Evolutionary conservation across 2,329 filamentous ascomycete species (phyloP), one percentile per base, ranked within the genome.

Genomic region (Xylaria sp.): DNA sequence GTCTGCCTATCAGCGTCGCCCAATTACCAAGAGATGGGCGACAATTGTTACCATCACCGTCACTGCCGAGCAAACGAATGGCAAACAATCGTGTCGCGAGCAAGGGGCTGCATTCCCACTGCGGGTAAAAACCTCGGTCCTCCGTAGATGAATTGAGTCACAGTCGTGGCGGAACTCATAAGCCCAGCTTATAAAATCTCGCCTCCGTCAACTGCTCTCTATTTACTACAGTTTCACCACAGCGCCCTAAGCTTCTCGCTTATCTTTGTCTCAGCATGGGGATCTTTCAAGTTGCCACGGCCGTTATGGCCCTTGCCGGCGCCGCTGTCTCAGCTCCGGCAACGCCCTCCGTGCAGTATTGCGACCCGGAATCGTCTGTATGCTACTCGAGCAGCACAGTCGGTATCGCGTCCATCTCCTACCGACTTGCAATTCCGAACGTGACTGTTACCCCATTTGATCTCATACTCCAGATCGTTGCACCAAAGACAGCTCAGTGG

Each of bases 401-500:
- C 28, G 72, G 72, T 9, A 55, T 73, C 32, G 72, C 63, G 6
- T 7, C 71, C 57, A 76, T 81, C 58, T 76, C 73, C 0, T 80
- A 75, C 65, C 78, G 80, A 7, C 68, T 82, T 25, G 80, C 80
- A 20, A 76, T 84, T 20, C 82, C 82, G 4, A 75, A 72, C 18
- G 75, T 73, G 3, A 74, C 78, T 8, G 51, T 76, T 0, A 74
- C 60, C n/a, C 69, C 76, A 0, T 84, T 82, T 68, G 82, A 84
- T 64, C 77, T 78, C 10, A 78, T 84, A 3, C 46, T 84, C 25
- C 84, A 85, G 72, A 80, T 85, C 50, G 77, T 81, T 3, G 80
- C 83, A 0, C 83, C 84, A 20, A 78, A 78, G 23, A 74, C 77
- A 10, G 79, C 84, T 58, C 84, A 83, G 59, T 86, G 84, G 84